These are phyloP conservation scores for Barbatosphaeria neglecta DNA, from an alignment of 495 filamentous ascomycete genomes.

Conservation along the genomic window DNA sequence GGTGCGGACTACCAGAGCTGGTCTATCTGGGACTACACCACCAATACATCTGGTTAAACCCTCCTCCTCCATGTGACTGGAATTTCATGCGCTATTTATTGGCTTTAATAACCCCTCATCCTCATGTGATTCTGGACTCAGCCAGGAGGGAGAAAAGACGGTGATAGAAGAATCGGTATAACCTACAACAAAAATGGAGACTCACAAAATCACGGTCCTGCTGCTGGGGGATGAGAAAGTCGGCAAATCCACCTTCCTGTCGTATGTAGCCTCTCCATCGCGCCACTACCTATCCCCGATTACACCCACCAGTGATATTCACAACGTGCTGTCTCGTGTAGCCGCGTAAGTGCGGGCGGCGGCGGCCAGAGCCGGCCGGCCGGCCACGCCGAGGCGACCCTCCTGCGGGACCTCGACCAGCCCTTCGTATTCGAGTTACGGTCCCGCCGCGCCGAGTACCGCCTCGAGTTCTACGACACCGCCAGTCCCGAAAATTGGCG, in stretches of 20 bases:
- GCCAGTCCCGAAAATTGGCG: conserved; percentile 63
- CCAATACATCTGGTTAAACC: too few species aligned
- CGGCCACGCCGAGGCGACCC: conserved; percentile 29
- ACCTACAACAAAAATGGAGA: conserved; percentile 22
- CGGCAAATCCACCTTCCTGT: conserved; percentile 82
- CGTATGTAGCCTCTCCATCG: conserved; percentile 44
- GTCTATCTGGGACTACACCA: too few species aligned
- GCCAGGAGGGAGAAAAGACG: too few species aligned
- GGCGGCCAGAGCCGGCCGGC: conserved; percentile 25
- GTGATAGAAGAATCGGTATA: too few species aligned
- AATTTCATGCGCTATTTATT: too few species aligned
- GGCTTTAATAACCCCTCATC: too few species aligned
- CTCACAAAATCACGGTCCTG: conserved; percentile 51
- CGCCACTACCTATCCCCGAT: not conserved
- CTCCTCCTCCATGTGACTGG: too few species aligned
- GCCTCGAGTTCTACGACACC: conserved; percentile 72
- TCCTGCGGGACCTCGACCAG: conserved; percentile 65
- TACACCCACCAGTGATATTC: too few species aligned
- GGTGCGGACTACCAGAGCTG: too few species aligned
- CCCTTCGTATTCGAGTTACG: conserved; percentile 73
- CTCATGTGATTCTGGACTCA: too few species aligned
- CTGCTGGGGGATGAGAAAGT: conserved; percentile 70
- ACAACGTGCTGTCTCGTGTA: conserved; percentile 2
- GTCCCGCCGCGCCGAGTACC: conserved; percentile 46
- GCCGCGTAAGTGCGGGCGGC: conserved; percentile 33